Evolutionary conservation across 2,329 filamentous ascomycete genomes (phyloP).

Genomic region (Arachnomyces sp.): DNA sequence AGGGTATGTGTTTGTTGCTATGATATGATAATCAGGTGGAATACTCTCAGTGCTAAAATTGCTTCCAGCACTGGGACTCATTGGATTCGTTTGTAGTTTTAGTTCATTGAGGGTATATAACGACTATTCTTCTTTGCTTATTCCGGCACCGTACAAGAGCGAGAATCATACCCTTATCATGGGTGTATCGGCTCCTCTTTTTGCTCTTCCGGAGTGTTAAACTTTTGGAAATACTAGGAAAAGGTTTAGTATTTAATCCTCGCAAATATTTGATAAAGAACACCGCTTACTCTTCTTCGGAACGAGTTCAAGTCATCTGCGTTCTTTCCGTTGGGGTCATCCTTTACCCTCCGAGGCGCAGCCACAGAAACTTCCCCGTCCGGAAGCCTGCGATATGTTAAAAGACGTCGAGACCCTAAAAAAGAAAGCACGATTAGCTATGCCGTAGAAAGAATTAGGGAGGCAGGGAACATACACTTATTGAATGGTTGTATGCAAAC

Average conservation of each 20-base stretch:
- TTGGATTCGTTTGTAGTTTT: too few relatives aligned
- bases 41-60: too few relatives aligned
- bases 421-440: conserved; percentile 1
- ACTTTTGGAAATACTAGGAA: too few relatives aligned
- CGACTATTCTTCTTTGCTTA: too few relatives aligned
- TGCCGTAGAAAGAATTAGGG: background rate
- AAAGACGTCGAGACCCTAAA: conserved; percentile 74
- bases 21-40: background rate
- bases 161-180: background rate
- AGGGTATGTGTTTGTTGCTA: background rate
- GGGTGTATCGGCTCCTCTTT: background rate
- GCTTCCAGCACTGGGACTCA: too few relatives aligned
- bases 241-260: too few relatives aligned
- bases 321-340: conserved; percentile 34
- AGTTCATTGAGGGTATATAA: too few relatives aligned
- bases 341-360: conserved; percentile 25
- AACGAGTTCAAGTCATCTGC: conserved; percentile 64
- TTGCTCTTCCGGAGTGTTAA: too few relatives aligned
- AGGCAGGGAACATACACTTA: conserved; percentile 59
- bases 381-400: conserved; percentile 70
- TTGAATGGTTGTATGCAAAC: conserved; percentile 83
- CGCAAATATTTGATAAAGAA: background rate
- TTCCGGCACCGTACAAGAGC: too few relatives aligned
- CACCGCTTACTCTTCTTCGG: conserved; percentile 40
- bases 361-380: conserved; percentile 40